Evolutionary conservation across 2,329 filamentous ascomycete genomes (phyloP).

Genomic region (Phaeosphaeriaceae sp.): DNA sequence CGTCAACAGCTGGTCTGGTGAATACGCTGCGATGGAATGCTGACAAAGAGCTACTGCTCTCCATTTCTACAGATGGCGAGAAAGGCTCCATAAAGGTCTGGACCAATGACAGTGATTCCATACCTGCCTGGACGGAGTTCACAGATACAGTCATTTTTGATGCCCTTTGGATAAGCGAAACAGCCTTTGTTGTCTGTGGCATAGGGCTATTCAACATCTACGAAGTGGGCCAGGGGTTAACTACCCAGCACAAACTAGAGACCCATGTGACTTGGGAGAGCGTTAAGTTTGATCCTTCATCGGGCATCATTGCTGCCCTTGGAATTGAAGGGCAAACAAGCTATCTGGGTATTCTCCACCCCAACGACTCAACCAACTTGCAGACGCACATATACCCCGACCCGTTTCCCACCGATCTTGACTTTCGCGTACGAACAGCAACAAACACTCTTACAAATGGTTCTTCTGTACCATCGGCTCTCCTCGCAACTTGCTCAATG

Average conservation of each 20-base stretch:
- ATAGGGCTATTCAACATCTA: constrained; percentile 49
- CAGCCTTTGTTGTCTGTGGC: constrained; percentile 54
- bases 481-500: constrained; percentile 51
- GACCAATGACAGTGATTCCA: constrained; percentile 43
- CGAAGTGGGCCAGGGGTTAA: constrained; percentile 38
- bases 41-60: constrained; percentile 40
- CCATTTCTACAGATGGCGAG: constrained; percentile 49
- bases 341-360: constrained; percentile 46
- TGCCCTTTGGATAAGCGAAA: constrained; percentile 53
- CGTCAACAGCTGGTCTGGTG: constrained; percentile 46
- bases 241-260: constrained; percentile 38
- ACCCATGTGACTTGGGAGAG: constrained; percentile 45
- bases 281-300: constrained; percentile 49
- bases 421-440: constrained; percentile 44
- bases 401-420: constrained; percentile 49
- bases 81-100: constrained; percentile 49
- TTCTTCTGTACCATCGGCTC: constrained; percentile 27
- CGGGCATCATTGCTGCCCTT: constrained; percentile 48
- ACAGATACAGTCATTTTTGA: constrained; percentile 51
- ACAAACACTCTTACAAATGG: constrained; percentile 23
- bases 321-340: constrained; percentile 34
- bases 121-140: constrained; percentile 51
- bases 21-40: constrained; percentile 47
- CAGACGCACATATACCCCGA: constrained; percentile 43
- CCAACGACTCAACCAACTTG: constrained; percentile 38